phyloP scores from a whole-genome alignment of 169 alveolate genomes.

The Cryptosporidium andersoni region DNA sequence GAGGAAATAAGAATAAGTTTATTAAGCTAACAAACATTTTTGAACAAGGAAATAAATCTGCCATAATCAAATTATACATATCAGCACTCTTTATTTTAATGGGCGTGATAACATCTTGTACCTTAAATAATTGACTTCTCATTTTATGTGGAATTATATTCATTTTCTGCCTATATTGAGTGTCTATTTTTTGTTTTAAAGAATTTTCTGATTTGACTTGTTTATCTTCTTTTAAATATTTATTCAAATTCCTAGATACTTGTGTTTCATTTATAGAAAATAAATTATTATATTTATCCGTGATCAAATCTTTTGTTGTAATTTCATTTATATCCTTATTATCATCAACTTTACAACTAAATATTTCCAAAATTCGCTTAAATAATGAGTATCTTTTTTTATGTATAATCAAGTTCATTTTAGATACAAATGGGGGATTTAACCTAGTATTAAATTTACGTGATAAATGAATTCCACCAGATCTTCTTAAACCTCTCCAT shows the following conservation, averaged over 20 bases:
- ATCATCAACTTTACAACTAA: not conserved
- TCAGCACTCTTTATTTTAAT: constrained; percentile 31
- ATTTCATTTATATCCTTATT: not conserved
- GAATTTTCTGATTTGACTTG: too few species aligned
- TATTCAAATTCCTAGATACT: not conserved
- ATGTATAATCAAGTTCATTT: constrained; percentile 6
- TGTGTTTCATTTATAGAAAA: not conserved
- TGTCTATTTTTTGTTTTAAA: too few species aligned
- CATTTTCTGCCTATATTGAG: too few species aligned
- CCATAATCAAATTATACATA: constrained; percentile 66
- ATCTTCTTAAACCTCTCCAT: constrained; percentile 62
- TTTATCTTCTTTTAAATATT: not conserved
- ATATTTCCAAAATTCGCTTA: not conserved
- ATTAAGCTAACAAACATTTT: constrained; percentile 41
- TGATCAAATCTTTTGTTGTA: not conserved
- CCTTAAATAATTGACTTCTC: too few species aligned
- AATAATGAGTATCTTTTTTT: not conserved
- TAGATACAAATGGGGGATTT: constrained; percentile 25
- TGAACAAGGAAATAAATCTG: constrained; percentile 65
- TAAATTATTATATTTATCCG: not conserved
- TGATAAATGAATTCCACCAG: constrained; percentile 41
- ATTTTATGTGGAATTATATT: too few species aligned
- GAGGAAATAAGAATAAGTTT: constrained; percentile 43
- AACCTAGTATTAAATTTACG: constrained; percentile 27
- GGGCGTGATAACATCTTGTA: not conserved